Conservation (phyloP, 305 asterid species). For the Ilex paraguariensis region DNA sequence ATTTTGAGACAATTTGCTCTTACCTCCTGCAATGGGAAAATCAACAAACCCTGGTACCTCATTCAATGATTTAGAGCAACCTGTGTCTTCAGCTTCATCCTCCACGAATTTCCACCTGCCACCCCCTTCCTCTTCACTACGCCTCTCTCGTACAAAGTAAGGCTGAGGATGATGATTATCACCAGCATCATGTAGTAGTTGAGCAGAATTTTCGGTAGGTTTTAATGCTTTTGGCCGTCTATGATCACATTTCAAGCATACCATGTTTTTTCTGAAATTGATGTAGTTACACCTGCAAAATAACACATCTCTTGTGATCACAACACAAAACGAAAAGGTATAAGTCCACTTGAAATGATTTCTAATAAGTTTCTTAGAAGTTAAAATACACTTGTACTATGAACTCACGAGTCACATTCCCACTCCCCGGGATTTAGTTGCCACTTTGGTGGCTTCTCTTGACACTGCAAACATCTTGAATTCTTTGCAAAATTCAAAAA, state of each 20-base stretch:
- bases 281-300: constrained; percentile 75
- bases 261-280: constrained; percentile 75
- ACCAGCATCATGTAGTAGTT: constrained; percentile 14
- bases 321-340: too few relatives aligned
- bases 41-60: constrained; percentile 28
- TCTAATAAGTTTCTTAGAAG: too few relatives aligned
- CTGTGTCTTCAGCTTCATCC: constrained; percentile 25
- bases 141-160: constrained; percentile 32
- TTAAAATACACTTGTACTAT: not conserved
- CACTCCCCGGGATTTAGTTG: constrained; percentile 80
- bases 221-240: constrained; percentile 53
- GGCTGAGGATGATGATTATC: constrained; percentile 27
- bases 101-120: constrained; percentile 28
- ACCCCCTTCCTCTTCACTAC: constrained; percentile 12
- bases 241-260: constrained; percentile 88
- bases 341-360: too few relatives aligned
- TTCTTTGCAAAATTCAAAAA: constrained; percentile 85
- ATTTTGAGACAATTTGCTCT: constrained; percentile 51
- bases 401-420: constrained; percentile 93
- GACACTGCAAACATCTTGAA: constrained; percentile 66
- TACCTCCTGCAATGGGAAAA: constrained; percentile 75
- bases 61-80: constrained; percentile 23
- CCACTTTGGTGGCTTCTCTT: constrained; percentile 76
- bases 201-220: constrained; percentile 20
- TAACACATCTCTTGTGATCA: not conserved